Evolutionary conservation across 345 rosid genomes (phyloP), one percentile per base, ranked within the genome.

Genomic region (Cardiospermum halicacabum): DNA sequence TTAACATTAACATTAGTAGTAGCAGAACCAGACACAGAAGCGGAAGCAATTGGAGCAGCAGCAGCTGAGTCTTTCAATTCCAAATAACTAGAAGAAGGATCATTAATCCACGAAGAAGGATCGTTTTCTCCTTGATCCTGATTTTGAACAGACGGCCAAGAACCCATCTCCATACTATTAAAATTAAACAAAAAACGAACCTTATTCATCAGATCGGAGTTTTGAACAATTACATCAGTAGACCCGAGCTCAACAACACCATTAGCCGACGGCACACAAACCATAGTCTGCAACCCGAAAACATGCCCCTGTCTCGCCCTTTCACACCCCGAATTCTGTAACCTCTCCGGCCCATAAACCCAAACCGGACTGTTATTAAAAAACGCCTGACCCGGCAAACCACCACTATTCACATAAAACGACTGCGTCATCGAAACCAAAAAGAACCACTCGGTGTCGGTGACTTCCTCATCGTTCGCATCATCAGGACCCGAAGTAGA

Each of bases 371-470:
- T 39, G 4, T 88, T 78, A 21, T 64, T 77, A 60, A 72, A 80
- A 26, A 86, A 74, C 36, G 94, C 90, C 73, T 82, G 92, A n/a
- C 94, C 94, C 2, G 96, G 96, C 15, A 93, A 72, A 31, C 91
- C 96, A 42, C 69, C 22, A 10, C 96, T 94, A 53, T 71, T 80
- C 22, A 78, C 66, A 3, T 15, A 64, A 53, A 93, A 93, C 13
- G 92, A 81, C 56, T 90, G 92, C 11, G 94, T 93, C 97, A 93
- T 93, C 4, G 97, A 90, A 31, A 93, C 80, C 24, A 94, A 78
- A 62, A 89, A 94, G 81, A 94, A 94, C 99, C 99, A 91, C 75
- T 94, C 99, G 0, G 97, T 85, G 56, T 93, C 98, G 10, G 97
- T 83, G 45, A 93, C 97, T 60, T 93, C 97, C 62, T 93, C 97